Evolutionary conservation across 108 stramenopile species (phyloP).

Genomic region (Schizochytrium sp.): DNA sequence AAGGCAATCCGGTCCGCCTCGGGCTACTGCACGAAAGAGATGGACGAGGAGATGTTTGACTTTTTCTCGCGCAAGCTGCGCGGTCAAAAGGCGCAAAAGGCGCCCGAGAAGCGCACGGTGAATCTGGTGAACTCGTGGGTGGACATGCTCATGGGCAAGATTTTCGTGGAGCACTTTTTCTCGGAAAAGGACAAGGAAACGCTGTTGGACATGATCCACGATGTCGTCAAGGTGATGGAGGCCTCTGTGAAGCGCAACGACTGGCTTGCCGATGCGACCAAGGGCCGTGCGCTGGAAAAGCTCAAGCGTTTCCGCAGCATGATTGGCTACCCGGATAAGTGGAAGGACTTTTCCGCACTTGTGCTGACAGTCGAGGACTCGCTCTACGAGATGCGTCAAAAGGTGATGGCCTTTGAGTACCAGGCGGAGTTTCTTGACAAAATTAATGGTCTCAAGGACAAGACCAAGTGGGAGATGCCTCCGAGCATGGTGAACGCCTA

Average conservation of each 20-base stretch:
- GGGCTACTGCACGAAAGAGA: slow-evolving; percentile 44
- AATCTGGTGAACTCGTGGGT: slow-evolving; percentile 58
- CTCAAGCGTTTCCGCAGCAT: slow-evolving; percentile 64
- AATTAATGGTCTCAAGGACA: slow-evolving; percentile 71
- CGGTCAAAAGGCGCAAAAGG: slow-evolving; percentile 62
- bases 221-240: slow-evolving; percentile 62
- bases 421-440: slow-evolving; percentile 45
- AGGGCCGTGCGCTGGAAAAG: slow-evolving; percentile 60
- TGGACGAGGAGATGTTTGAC: slow-evolving; percentile 60
- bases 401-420: slow-evolving; percentile 54
- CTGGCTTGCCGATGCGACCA: slow-evolving; percentile 69
- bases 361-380: slow-evolving; percentile 33
- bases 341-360: slow-evolving; percentile 60
- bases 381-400: slow-evolving; percentile 55
- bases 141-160: slow-evolving; percentile 66
- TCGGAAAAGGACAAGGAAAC: slow-evolving; percentile 53
- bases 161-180: slow-evolving; percentile 66
- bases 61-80: slow-evolving; percentile 56
- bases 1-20: slow-evolving; percentile 44
- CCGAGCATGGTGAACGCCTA: slow-evolving; percentile 71
- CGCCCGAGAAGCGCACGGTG: slow-evolving; percentile 72
- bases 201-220: slow-evolving; percentile 61
- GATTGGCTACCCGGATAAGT: slow-evolving; percentile 68
- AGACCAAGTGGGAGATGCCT: slow-evolving; percentile 70
- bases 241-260: slow-evolving; percentile 68